Evolutionary conservation across 768 basidiomycete genomes (phyloP), one percentile per base, ranked within the genome.

Genomic region (Mrakia frigida): DNA sequence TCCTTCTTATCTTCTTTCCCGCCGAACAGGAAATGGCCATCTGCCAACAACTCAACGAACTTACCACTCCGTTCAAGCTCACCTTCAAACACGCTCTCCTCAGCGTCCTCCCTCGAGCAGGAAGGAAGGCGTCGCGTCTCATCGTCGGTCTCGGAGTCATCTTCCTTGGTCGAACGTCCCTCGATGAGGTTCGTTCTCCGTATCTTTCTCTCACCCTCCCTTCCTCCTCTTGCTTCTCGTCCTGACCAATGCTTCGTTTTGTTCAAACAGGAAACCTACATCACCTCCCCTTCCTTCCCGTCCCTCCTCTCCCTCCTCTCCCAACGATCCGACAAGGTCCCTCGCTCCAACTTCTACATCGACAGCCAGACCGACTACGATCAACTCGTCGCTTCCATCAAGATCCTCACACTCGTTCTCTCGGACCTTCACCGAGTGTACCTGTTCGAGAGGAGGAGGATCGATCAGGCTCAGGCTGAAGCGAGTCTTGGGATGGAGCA

Each of bases 21-120:
- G n/a, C n/a, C n/a, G n/a, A 18, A 3, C 74, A 75, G 74, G 74
- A 75, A 43, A 59, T 70, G 35, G 50, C 37, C 43, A 53, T 75
- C 37, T 61, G 74, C 56, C 53, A 46, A n/a, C 69, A 56, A 35
- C 67, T 75, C 4, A 37, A 23, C 56, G 68, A 75, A 3, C 50
- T 75, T 6, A 31, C n/a, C 37, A 37, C 41, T 37, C 53, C 41
- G 18, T 59, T 31, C 43, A 68, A 75, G 35, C 70, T 70, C 68
- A 63, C 37, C 9, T 70, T 75, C 68, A 75, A 75, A 35, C 68
- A 70, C 53, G 74, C 50, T 31, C n/a, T 75, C 25, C 35, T 75
- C 11, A 37, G 28, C 31, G 69, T 67, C 7, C 41, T 75, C 16
- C 74, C 74, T 9, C 68, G 41, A n/a, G 52, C 31, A 10, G 74